Base-by-base conservation (phyloP, 192 early-diverging fungal species). In the Coemansia sp. region DNA sequence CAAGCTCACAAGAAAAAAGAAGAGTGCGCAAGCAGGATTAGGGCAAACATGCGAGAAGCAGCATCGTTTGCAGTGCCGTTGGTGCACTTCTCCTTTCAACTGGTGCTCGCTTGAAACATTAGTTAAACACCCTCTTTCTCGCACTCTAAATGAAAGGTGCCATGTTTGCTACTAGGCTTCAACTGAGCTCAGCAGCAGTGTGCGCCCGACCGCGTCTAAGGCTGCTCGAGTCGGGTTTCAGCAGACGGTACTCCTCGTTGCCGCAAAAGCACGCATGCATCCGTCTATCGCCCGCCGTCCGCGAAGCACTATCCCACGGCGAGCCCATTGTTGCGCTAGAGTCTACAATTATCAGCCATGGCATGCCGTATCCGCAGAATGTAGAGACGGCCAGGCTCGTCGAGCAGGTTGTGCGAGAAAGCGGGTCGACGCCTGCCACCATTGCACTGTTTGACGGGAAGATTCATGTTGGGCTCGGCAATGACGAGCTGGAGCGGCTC, bases 301-400 rank as follows among this genome's bases (percentile, higher is more conserved):
- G 43, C 2, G 58, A 62, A 29, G 90, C 94, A 0, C 68, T 96
- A n/a, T 45, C 47, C 8, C 50, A 69, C 14, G 69, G 78, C 21
- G 68, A 65, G 41, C 91, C 92, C 2, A 81, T 97, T 3, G 94
- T 97, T 22, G 94, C 94, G 0, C 74, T 97, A 7, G 93, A 98
- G 67, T 92, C 90, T 1, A 96, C 93, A 14, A 96, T 98, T 54
- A 94, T 98, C 58, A 88, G 88, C 58, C 95, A 98, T 69, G 95
- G 90, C 21, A 93, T 98, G 90, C 93, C 93, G 8, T 93, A 88
- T 71, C 93, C 93, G 18, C 83, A 86, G 36, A 98, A 98, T 77
- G 72, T 91, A 21, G 83, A 89, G 51, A 94, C 90, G 0, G 94
- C 95, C 2, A 72, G 81, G 18, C 76, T 66, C 18, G 88, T 98